Evolutionary conservation across 1,139 yeast genomes (phyloP), one percentile per base, ranked within the genome.

Genomic region (Geotrichum aggregatum): DNA sequence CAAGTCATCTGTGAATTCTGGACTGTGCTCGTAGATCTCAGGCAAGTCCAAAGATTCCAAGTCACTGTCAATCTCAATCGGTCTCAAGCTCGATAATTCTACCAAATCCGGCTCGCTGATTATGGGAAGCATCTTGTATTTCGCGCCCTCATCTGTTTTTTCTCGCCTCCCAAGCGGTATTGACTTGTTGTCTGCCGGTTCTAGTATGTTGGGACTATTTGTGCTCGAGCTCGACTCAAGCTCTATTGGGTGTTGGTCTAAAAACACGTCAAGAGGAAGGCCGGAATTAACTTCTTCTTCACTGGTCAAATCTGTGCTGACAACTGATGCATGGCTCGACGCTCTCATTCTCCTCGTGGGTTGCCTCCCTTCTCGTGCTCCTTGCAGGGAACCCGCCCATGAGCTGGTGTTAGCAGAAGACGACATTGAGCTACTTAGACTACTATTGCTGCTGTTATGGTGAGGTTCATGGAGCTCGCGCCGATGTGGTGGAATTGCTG

Each of bases 381-480:
- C 18, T 16, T 16, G 24, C 18, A 14, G 19, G 3, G 36, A 30
- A 3, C 28, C 28, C 8, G 36, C 18, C 36, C 36, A 34, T 4
- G 33, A 41, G 40, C 33, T 13, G 35, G 7, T 13, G 13, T 10
- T 11, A n/a, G 39, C 13, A 7, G n/a, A n/a, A 3, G 44, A 48
- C 3, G 52, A 50, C 6, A 31, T 28, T 4, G 36, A 30, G 19
- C 53, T 50, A 33, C 47, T 34, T 10, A 50, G 18, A 34, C 53
- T 50, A 26, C 47, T 40, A 22, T 41, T 50, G 8, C 43, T 36
- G 21, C 40, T 26, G 3, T 19, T 36, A 31, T 30, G 22, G 36
- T 34, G 14, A 3, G 36, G 18, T 21, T 18, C 18, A 33, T 28
- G n/a, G n/a, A 28, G 13, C 4, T 30, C n/a, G 24, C 47, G 42